Evolutionary conservation across 2,329 filamentous ascomycete species (phyloP).

Genomic region (Pseudogymnoascus sp.): DNA sequence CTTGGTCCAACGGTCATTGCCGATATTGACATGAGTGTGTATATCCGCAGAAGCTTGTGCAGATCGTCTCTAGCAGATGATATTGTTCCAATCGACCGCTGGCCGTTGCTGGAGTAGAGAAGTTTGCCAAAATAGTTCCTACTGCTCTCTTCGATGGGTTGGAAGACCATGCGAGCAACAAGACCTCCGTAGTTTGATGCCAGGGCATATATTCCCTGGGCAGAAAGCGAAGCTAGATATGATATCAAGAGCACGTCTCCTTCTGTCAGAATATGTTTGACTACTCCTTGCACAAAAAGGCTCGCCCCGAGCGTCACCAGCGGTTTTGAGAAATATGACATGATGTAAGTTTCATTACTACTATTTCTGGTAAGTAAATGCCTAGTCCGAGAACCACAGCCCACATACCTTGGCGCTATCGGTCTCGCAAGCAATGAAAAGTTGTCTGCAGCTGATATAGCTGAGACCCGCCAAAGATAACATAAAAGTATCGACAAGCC

Average conservation of each 20-base stretch:
- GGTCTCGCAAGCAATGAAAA: conserved; percentile 61
- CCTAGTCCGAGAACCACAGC: not conserved
- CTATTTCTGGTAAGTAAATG: conserved; percentile 14
- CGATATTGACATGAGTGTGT: conserved; percentile 64
- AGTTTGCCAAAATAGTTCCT: conserved; percentile 83
- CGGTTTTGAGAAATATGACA: conserved; percentile 53
- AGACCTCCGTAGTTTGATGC: conserved; percentile 93
- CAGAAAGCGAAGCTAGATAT: conserved; percentile 63
- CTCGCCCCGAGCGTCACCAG: conserved; percentile 70
- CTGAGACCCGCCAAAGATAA: conserved; percentile 57
- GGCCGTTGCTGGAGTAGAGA: conserved; percentile 39
- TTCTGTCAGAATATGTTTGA: conserved; percentile 92
- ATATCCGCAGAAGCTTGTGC: conserved; percentile 59
- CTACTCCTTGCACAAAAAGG: conserved; percentile 76
- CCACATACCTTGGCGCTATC: conserved; percentile 28
- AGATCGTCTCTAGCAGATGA: conserved; percentile 46
- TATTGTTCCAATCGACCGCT: conserved; percentile 27
- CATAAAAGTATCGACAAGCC: conserved; percentile 59
- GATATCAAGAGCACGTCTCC: conserved; percentile 87
- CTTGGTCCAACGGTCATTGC: conserved; percentile 66
- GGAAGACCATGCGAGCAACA: conserved; percentile 80
- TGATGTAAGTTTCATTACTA: conserved; percentile 18
- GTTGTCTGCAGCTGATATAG: conserved; percentile 45
- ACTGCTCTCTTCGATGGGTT: conserved; percentile 90
- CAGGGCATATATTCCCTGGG: conserved; percentile 86